Evolutionary conservation across 2,329 filamentous ascomycete genomes (phyloP).

Genomic region (Sporothrix globosa): DNA sequence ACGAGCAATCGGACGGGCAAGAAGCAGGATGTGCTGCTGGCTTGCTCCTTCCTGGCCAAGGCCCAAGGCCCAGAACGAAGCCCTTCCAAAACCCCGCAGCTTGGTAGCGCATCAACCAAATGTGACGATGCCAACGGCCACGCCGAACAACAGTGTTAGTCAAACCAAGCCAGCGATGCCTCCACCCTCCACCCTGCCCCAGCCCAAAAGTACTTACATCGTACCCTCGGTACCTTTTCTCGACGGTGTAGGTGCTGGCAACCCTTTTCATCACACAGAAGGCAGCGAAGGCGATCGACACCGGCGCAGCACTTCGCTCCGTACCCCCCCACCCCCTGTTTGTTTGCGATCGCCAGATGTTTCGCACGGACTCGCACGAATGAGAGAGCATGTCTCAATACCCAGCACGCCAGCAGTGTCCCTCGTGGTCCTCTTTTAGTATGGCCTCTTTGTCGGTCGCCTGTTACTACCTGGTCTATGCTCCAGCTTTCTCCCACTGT

Average conservation of each 20-base stretch:
- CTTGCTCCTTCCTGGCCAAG: not conserved
- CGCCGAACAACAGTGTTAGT: too few species aligned
- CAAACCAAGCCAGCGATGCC: too few species aligned
- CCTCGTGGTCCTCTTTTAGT: too few species aligned
- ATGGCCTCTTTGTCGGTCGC: not conserved
- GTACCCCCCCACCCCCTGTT: too few species aligned
- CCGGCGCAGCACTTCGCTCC: not conserved
- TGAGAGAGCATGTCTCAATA: not conserved
- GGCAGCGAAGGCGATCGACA: not conserved
- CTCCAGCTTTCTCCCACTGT: not conserved
- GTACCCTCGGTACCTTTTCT: too few species aligned
- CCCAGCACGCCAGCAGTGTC: not conserved
- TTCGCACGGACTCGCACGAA: not conserved
- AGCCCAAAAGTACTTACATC: too few species aligned
- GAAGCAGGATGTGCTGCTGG: too few species aligned
- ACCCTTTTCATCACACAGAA: not conserved
- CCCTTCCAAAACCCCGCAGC: not conserved
- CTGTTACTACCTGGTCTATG: not conserved
- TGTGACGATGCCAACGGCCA: too few species aligned
- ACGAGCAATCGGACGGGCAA: too few species aligned
- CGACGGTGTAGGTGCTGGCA: too few species aligned
- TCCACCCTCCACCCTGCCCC: too few species aligned
- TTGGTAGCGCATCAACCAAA: not conserved
- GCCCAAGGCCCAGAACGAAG: not conserved
- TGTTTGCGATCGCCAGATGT: not conserved